These are phyloP conservation scores for Metschnikowia borealis DNA, from an alignment of 805 yeast genomes.

Conservation along the genomic window DNA sequence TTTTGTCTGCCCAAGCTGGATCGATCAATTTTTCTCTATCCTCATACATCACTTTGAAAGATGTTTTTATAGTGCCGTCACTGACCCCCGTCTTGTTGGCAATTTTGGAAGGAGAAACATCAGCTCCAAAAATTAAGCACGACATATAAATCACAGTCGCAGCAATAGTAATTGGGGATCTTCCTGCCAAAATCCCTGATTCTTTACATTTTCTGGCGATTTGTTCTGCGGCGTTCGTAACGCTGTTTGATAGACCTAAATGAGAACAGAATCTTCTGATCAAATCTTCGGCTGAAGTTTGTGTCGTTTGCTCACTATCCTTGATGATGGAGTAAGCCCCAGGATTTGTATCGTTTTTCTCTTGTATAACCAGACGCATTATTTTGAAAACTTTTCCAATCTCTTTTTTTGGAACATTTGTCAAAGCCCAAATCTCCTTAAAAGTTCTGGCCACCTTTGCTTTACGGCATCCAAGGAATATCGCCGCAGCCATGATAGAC, in stretches of 20 bases:
- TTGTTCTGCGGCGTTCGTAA: slow-evolving; percentile 88
- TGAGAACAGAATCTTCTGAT: slow-evolving; percentile 96
- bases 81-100: slow-evolving; percentile 94
- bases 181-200: slow-evolving; percentile 90
- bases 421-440: slow-evolving; percentile 92
- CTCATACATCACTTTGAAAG: slow-evolving; percentile 77
- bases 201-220: slow-evolving; percentile 88
- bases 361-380: slow-evolving; percentile 58
- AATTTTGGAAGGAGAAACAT: slow-evolving; percentile 71
- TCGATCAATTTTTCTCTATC: slow-evolving; percentile 66
- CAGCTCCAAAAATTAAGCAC: slow-evolving; percentile 78
- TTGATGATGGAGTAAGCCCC: slow-evolving; percentile 35
- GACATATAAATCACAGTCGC: slow-evolving; percentile 97
- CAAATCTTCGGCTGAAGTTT: slow-evolving; percentile 89
- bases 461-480: slow-evolving; percentile 89
- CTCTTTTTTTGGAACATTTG: slow-evolving; percentile 90
- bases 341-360: slow-evolving; percentile 53
- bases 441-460: slow-evolving; percentile 93
- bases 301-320: slow-evolving; percentile 64
- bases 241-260: slow-evolving; percentile 77
- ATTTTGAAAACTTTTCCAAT: slow-evolving; percentile 87
- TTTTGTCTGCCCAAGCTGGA: slow-evolving; percentile 68
- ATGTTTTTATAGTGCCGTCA: slow-evolving; percentile 94
- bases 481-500: slow-evolving; percentile 94
- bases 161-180: slow-evolving; percentile 95